These are phyloP conservation scores for Bassia scoparia DNA, from an alignment of 148 eudicot genomes.

Conservation along the genomic window DNA sequence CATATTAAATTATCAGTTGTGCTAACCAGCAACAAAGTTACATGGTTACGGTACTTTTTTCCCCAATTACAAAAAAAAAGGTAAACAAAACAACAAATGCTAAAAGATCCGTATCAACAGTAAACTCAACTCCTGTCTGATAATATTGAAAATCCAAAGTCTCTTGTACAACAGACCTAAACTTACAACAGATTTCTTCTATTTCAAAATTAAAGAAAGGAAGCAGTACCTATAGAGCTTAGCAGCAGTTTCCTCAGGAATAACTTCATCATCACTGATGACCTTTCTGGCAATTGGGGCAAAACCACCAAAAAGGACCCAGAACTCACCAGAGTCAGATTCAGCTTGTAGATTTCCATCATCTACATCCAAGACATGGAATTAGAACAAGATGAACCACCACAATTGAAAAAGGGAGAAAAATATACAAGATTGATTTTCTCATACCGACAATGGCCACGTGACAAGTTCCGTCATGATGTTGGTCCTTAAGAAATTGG, in stretches of 20 bases:
- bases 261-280: slow-evolving; percentile 73
- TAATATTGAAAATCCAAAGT: background rate
- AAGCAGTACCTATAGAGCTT: slow-evolving; percentile 60
- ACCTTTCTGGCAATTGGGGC: slow-evolving; percentile 95
- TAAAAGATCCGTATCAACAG: too few relatives aligned
- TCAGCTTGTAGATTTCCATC: slow-evolving; percentile 97
- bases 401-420: background rate
- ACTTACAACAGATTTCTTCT: background rate
- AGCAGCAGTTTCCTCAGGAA: slow-evolving; percentile 73
- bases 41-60: too few relatives aligned
- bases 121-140: too few relatives aligned
- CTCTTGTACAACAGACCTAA: background rate
- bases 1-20: too few relatives aligned
- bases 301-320: slow-evolving; percentile 98
- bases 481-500: slow-evolving; percentile 82
- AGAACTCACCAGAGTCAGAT: slow-evolving; percentile 93
- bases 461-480: slow-evolving; percentile 78
- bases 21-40: too few relatives aligned
- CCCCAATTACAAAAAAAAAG: too few relatives aligned
- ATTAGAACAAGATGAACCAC: slow-evolving; percentile 17
- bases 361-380: slow-evolving; percentile 39
- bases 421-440: slow-evolving; percentile 10
- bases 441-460: slow-evolving; percentile 96
- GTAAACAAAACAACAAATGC: too few relatives aligned
- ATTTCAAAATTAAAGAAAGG: slow-evolving; percentile 2